Conservation (phyloP, 148 eudicot genomes). For the Heliamphora exappendiculata region DNA sequence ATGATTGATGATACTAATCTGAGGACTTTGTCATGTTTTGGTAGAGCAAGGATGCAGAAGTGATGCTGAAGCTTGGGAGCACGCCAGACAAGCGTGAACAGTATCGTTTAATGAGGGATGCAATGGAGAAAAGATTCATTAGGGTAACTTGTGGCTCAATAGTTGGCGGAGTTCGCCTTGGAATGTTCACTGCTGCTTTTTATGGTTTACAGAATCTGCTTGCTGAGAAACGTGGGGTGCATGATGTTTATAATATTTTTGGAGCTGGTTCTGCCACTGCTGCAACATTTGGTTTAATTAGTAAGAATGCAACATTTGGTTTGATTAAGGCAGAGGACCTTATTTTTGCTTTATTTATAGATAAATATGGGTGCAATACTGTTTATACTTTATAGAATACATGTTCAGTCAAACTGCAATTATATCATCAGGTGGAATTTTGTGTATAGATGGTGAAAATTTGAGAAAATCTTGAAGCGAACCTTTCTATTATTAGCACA, state of each 20-base stretch:
- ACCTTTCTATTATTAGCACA: not conserved
- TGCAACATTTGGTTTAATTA: conserved; percentile 83
- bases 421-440: not conserved
- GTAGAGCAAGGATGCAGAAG: conserved; percentile 99
- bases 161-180: conserved; percentile 91
- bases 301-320: conserved; percentile 49
- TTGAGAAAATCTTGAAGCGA: not conserved
- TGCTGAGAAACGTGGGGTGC: conserved; percentile 72
- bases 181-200: conserved; percentile 90
- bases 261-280: conserved; percentile 96
- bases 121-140: conserved; percentile 95
- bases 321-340: not conserved
- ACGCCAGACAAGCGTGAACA: conserved; percentile 96
- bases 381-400: not conserved
- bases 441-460: not conserved
- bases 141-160: conserved; percentile 86
- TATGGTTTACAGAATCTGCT: conserved; percentile 73
- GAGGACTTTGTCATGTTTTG: conserved; percentile 10
- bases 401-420: not conserved
- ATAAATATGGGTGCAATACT: not conserved
- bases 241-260: conserved; percentile 83
- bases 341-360: not conserved
- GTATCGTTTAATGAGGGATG: conserved; percentile 94
- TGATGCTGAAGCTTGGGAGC: conserved; percentile 94
- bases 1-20: not conserved